Percentiles rank a stretch among this genome's conserved stretches.
Evolutionary conservation across 768 basidiomycete species (phyloP).

Genomic region (Boletales sp.): DNA sequence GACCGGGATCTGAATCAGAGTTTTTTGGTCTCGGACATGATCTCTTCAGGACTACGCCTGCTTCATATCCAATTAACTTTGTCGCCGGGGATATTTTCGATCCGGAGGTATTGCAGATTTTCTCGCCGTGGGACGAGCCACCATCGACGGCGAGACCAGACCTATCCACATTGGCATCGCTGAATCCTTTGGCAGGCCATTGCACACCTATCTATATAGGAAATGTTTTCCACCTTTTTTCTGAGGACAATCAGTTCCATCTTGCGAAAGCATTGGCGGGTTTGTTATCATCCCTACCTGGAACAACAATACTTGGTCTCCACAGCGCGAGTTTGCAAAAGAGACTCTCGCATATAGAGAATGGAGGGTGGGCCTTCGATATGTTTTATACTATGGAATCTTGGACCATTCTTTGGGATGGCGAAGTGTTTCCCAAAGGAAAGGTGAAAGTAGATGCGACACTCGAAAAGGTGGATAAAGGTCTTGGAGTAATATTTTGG

Average conservation of each 20-base stretch:
- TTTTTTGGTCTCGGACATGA: conserved; percentile 60
- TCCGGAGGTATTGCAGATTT: conserved; percentile 36
- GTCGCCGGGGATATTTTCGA: conserved; percentile 56
- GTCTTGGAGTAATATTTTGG: not conserved
- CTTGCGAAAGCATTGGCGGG: conserved; percentile 29
- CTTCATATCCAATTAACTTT: conserved; percentile 50
- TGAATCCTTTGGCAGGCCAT: conserved; percentile 46
- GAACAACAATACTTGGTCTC: conserved; percentile 31
- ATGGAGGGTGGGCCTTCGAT: not conserved
- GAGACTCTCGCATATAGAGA: not conserved
- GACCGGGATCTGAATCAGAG: conserved; percentile 27
- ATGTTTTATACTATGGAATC: conserved; percentile 32
- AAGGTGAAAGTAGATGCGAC: conserved; percentile 5
- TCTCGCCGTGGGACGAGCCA: conserved; percentile 26
- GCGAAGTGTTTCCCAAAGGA: conserved; percentile 28
- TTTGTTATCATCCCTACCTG: conserved; percentile 26
- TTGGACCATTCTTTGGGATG: conserved; percentile 39
- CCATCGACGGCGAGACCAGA: conserved; percentile 23
- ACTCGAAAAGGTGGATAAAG: not conserved
- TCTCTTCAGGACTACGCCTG: conserved; percentile 53
- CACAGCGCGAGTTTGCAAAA: conserved; percentile 17
- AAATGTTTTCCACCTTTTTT: conserved; percentile 43
- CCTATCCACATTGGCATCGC: conserved; percentile 36
- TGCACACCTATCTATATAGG: conserved; percentile 49
- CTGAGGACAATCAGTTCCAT: conserved; percentile 24